Evolutionary conservation across 2,329 filamentous ascomycete genomes (phyloP), one percentile per base, ranked within the genome.

Genomic region (Xylaria arbuscula): DNA sequence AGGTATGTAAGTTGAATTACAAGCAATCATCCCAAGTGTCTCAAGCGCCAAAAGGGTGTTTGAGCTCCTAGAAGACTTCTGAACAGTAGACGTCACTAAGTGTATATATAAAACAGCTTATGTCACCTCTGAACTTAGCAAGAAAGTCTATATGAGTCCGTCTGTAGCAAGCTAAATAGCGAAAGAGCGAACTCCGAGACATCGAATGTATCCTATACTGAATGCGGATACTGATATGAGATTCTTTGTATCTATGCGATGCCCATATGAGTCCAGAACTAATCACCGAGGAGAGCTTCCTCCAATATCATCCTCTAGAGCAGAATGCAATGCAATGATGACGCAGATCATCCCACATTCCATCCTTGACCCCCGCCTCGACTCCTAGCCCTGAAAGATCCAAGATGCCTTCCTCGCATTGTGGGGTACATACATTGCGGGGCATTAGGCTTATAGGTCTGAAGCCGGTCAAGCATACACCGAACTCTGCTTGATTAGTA

Each of bases 341-440:
- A 66, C 63, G 45, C 45, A 60, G 45, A 51, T 13, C 9, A 34
- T 57, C 28, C 47, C 32, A 38, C 50, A 54, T 50, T 48, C 38
- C 45, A 42, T 24, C 53, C 42, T 19, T 47, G 36, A n/a, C 17
- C 60, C 55, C 55, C 48, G 34, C 55, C 10, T 28, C 47, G n/a
- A 47, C n/a, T 36, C 36, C 48, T 38, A 51, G 45, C 24, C 47
- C 24, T 6, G 17, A 38, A 45, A 28, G 15, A 40, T 34, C 9
- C 24, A 51, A 59, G 34, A 48, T 47, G 17, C 2, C 9, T 28
- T 53, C 54, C 34, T 42, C 48, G 45, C 38, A 65, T 42, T 62
- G 58, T 42, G 62, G 66, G 56, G 63, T 63, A 59, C 47, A 61
- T 28, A 42, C n/a, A 22, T 61, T 57, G 66, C 62, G 62, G 66